Base-by-base conservation (phyloP, 805 yeast genomes). In the Clavispora vitiphila region DNA sequence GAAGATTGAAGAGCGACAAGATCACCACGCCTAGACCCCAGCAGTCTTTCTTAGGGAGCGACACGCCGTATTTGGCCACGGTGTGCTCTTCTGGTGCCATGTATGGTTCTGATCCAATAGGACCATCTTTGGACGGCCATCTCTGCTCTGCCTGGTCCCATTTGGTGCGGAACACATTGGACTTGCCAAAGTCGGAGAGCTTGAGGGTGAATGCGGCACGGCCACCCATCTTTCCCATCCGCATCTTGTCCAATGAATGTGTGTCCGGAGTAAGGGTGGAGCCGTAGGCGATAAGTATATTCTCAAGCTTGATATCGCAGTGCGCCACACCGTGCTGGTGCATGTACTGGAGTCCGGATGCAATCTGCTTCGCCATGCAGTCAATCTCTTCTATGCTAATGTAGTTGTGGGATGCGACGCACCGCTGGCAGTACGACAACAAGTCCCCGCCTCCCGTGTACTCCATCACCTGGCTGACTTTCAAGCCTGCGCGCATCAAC, bases 321-420 rank as follows among this genome's bases (percentile, higher is more conserved):
- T 90, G 97, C 0, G 96, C 91, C 23, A 90, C 91, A 25, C 97
- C 97, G 62, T 83, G 89, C 8, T 80, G 76, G 62, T 90, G 97
- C 81, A 91, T 81, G 61, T 85, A 88, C 22, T 80, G 75, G 23
- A 90, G 75, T 1, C 96, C 97, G 49, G 81, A 78, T 48, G 90
- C 67, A 26, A 88, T 75, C 60, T 90, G 97, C 57, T 89, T 89
- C 69, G 88, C 77, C 56, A 85, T 86, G 62, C 97, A 90, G 62
- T 90, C 96, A 25, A 91, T 80, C 59, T 90, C 96, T 14, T 61
- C 65, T 3, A 61, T 40, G n/a, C 58, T 42, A 42, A 64, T 47
- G 42, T 46, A 50, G 6, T 44, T 41, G 27, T 38, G 41, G 18
- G 34, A 39, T 14, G 47, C 37, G 37, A 47, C 44, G 18, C 37